Evolutionary conservation across 1,284 basidiomycete species (phyloP), one percentile per base, ranked within the genome.

Genomic region (Heterobasidion occidentale): DNA sequence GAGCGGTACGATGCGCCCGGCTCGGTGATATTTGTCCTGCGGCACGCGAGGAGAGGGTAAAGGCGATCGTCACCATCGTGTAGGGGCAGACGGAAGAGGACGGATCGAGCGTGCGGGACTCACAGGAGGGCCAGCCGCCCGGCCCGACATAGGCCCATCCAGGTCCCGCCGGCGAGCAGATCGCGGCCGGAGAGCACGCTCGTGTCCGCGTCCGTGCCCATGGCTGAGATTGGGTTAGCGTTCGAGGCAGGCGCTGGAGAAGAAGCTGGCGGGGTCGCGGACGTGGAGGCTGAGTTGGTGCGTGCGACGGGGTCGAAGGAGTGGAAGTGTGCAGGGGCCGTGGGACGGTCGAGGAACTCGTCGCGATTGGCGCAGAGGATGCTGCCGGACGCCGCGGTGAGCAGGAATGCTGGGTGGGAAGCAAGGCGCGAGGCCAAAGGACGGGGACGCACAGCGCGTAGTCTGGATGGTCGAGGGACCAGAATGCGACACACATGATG

Each of bases 21-120:
- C 68, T 92, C 88, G 49, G 86, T 88, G 67, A 92, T 90, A 71
- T 92, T 92, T 36, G 89, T 92, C 65, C 87, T 90, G 17, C 42
- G 58, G 44, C 53, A 11, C 52, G 55, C 50, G 56, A 17, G 12
- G 52, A 50, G 33, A 15, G 46, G 56, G 46, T 9, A 42, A 42
- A 42, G 12, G 38, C 38, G 38, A n/a, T 42, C 38, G 38, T 42
- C 27, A 27, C 27, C 27, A 27, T 27, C 27, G 27, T 27, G 27
- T 27, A 27, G 27, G 27, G 27, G 27, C 27, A 27, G 1, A 27
- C 27, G 27, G 38, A 42, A 42, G n/a, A n/a, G 38, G 38, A 42
- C 38, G 38, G n/a, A 27, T 27, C 27, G 27, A 27, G 27, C 27
- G 14, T 49, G 45, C 20, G 52, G 45, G 7, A 48, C 86, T 71